Evolutionary conservation across 352 stramenopile species (phyloP).

Genomic region (Phytophthora cactorum): DNA sequence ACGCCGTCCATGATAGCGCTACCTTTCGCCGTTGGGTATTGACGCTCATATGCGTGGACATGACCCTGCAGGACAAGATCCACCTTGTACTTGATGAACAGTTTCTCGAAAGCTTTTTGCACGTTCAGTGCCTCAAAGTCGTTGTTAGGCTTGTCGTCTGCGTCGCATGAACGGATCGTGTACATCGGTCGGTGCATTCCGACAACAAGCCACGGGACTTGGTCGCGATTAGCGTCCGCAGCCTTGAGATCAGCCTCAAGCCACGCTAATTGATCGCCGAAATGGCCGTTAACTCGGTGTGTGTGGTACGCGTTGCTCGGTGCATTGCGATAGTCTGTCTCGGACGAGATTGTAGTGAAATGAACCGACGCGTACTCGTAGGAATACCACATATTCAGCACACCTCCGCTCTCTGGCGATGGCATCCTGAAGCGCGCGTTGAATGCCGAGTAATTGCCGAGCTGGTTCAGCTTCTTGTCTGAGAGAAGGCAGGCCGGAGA

Average conservation of each 20-base stretch:
- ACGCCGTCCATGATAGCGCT: conserved; percentile 43
- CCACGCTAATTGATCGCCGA: conserved; percentile 56
- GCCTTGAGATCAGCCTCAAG: conserved; percentile 54
- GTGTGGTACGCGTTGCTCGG: conserved; percentile 42
- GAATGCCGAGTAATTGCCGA: conserved; percentile 67
- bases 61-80: conserved; percentile 57
- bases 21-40: conserved; percentile 43
- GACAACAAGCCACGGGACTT: conserved; percentile 60
- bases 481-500: conserved; percentile 41
- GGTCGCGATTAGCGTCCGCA: conserved; percentile 46
- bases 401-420: conserved; percentile 39
- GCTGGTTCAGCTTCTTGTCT: conserved; percentile 26
- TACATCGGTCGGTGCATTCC: conserved; percentile 64
- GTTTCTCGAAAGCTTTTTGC: conserved; percentile 56
- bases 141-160: conserved; percentile 16
- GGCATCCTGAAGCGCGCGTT: conserved; percentile 51
- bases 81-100: conserved; percentile 69
- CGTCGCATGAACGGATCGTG: conserved; percentile 37
- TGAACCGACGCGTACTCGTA: conserved; percentile 58
- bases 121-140: conserved; percentile 31
- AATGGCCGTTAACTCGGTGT: conserved; percentile 33
- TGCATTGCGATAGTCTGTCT: conserved; percentile 56
- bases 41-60: conserved; percentile 58
- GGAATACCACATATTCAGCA: conserved; percentile 54
- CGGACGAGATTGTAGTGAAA: conserved; percentile 71